Percentiles rank a stretch among this genome's conserved stretches.
Evolutionary conservation across 1,284 basidiomycete genomes (phyloP).

Genomic region (Schizophyllum commune): DNA sequence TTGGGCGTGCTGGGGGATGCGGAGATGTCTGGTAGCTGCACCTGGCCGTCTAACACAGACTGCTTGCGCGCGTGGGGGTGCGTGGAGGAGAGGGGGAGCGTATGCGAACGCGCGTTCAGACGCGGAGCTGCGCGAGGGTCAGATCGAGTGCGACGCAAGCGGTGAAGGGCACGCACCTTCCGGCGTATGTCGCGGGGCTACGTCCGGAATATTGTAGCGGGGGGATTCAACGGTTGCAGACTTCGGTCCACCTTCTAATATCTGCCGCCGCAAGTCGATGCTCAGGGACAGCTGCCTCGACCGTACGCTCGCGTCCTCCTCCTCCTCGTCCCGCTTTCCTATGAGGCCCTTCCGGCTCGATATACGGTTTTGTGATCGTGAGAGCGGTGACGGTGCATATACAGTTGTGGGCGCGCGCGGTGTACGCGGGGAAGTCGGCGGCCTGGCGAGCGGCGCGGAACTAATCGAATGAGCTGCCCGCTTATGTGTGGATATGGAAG

Average conservation of each 20-base stretch:
- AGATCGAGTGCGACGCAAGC: neutral
- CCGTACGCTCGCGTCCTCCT: neutral
- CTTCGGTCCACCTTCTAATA: neutral
- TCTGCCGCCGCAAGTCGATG: neutral
- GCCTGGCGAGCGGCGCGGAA: conserved; percentile 63
- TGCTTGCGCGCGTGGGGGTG: conserved; percentile 76
- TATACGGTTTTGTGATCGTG: neutral
- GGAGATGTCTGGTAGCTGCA: conserved; percentile 29
- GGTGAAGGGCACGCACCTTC: neutral
- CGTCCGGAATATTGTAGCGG: neutral
- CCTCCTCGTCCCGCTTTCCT: conserved; percentile 15
- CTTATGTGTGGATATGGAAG: conserved; percentile 41
- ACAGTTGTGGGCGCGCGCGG: conserved; percentile 18
- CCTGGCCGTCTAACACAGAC: conserved; percentile 52
- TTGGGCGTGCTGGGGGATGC: conserved; percentile 43
- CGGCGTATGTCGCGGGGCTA: neutral
- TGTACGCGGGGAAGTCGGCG: conserved; percentile 71
- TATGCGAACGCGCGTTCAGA: conserved; percentile 21
- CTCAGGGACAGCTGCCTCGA: neutral
- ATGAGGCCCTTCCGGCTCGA: conserved; percentile 31
- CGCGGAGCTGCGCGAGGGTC: neutral
- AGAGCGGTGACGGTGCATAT: neutral
- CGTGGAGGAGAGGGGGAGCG: conserved; percentile 44
- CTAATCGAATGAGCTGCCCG: conserved; percentile 69
- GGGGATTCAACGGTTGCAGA: neutral